phyloP scores from a whole-genome alignment of 2,329 filamentous ascomycete species.

The Pseudogymnoascus sp. region DNA sequence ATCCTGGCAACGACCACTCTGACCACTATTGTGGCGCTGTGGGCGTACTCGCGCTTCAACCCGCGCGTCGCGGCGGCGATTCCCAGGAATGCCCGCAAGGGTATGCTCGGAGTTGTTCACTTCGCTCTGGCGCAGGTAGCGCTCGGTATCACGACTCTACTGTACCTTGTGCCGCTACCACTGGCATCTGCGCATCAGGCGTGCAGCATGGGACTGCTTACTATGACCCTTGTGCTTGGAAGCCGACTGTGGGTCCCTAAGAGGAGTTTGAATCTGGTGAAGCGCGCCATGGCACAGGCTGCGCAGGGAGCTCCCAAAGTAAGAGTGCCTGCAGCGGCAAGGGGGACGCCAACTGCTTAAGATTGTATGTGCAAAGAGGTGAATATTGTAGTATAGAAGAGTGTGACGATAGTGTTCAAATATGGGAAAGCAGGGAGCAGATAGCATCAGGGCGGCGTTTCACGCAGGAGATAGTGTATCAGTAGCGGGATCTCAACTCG shows the following conservation, averaged over 20 bases:
- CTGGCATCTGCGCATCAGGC: constrained; percentile 90
- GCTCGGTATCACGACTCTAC: constrained; percentile 81
- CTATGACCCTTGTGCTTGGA: constrained; percentile 70
- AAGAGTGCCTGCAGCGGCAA: neutral
- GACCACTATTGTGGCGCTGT: constrained; percentile 68
- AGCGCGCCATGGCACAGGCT: constrained; percentile 26
- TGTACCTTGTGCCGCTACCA: constrained; percentile 86
- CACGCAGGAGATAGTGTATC: neutral
- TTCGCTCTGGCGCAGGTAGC: constrained; percentile 74
- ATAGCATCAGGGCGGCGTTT: constrained; percentile 1
- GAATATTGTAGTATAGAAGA: neutral
- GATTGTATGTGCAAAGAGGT: neutral
- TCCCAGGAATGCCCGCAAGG: constrained; percentile 56
- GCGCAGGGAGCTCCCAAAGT: neutral
- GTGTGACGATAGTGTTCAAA: constrained; percentile 7
- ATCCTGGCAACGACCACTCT: constrained; percentile 87
- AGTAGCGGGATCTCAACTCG: constrained; percentile 8
- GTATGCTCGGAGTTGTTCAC: constrained; percentile 72
- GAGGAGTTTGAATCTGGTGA: constrained; percentile 52
- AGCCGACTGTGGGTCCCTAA: constrained; percentile 69
- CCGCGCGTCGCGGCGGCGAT: constrained; percentile 47
- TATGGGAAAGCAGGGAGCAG: neutral
- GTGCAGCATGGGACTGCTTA: constrained; percentile 75
- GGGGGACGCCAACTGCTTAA: neutral
- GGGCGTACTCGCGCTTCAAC: constrained; percentile 67